Percentiles rank a stretch among this genome's conserved stretches.
Evolutionary conservation across 495 filamentous ascomycete species (phyloP).

Genomic region (Apiosordaria backusii): DNA sequence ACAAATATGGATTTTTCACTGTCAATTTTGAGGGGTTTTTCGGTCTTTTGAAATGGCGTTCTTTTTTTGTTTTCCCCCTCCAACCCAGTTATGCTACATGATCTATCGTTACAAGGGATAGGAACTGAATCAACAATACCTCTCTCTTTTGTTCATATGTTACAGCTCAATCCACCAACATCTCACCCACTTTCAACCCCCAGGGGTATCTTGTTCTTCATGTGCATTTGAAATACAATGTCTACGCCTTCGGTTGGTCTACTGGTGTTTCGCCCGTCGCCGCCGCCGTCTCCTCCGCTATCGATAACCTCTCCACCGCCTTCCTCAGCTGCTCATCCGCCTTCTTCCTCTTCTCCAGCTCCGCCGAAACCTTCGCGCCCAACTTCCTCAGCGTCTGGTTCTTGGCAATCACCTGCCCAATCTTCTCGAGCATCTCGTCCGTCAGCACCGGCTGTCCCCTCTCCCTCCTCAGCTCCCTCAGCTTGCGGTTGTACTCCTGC

Average conservation of each 20-base stretch:
- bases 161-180: too few species aligned
- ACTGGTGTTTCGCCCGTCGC: neutral
- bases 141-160: too few species aligned
- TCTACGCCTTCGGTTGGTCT: neutral
- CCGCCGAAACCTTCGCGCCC: neutral
- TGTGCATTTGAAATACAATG: too few species aligned
- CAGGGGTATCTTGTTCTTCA: neutral
- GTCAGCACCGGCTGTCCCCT: conserved; percentile 51
- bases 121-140: too few species aligned
- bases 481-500: conserved; percentile 48
- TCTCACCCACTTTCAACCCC: neutral
- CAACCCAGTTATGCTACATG: neutral
- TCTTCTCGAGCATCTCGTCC: conserved; percentile 59
- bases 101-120: neutral
- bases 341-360: neutral
- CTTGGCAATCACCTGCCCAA: conserved; percentile 61
- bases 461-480: conserved; percentile 42
- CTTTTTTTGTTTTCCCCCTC: neutral
- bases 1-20: neutral
- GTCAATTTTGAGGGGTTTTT: too few species aligned
- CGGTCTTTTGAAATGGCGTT: neutral
- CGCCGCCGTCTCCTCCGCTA: conserved; percentile 12
- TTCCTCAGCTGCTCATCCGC: conserved; percentile 18
- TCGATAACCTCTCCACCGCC: conserved; percentile 24
- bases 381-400: conserved; percentile 36